Conservation (phyloP, 371 early-diverging fungal genomes). For the Circinella minor region DNA sequence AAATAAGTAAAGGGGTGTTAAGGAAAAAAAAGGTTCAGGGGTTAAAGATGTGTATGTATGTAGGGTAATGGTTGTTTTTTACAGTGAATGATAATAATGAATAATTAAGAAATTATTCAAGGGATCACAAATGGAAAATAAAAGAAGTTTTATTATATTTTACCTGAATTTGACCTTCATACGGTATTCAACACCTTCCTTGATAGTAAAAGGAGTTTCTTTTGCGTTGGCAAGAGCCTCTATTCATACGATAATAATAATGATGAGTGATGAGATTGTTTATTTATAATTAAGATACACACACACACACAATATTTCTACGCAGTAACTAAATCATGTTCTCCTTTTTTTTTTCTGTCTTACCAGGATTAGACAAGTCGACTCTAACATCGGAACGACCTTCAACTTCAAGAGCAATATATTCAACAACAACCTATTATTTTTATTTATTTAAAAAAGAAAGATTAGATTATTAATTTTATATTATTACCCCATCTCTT, state of each 20-base stretch:
- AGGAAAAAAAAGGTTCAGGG: too few species aligned
- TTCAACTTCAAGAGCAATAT: constrained; percentile 83
- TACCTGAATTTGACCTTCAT: constrained; percentile 91
- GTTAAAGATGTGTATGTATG: too few species aligned
- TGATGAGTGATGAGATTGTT: neutral
- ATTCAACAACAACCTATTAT: constrained; percentile 70
- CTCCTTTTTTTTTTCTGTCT: constrained; percentile 1
- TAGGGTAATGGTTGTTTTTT: neutral
- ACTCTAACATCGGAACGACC: constrained; percentile 86
- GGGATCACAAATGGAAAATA: constrained; percentile 6
- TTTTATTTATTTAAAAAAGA: neutral
- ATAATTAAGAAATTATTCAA: too few species aligned
- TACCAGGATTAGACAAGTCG: constrained; percentile 80
- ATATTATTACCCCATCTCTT: too few species aligned
- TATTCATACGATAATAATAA: constrained; percentile 12
- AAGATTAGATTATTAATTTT: too few species aligned
- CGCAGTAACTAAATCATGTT: neutral
- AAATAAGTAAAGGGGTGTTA: neutral
- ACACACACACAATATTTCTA: neutral
- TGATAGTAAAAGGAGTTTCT: constrained; percentile 82
- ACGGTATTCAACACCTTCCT: constrained; percentile 94
- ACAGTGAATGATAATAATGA: too few species aligned
- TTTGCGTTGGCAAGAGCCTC: constrained; percentile 67
- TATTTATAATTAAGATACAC: neutral
- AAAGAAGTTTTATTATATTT: neutral